Conservation (phyloP, 768 basidiomycete genomes). For the Arthromyces matolae region DNA sequence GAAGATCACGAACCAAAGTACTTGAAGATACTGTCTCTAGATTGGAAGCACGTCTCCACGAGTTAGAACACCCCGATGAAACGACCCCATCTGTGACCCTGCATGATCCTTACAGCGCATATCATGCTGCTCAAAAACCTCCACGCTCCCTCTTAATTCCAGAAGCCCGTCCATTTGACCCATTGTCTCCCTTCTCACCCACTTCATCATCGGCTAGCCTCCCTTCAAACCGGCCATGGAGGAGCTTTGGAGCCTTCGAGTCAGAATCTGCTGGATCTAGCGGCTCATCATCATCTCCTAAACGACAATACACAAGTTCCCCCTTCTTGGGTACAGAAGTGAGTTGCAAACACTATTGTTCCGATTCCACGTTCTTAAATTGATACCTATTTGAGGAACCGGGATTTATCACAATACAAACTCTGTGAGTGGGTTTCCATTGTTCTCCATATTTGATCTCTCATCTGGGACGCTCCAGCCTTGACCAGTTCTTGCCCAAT, state of each 20-base stretch:
- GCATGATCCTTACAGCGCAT: conserved; percentile 44
- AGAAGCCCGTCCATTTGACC: conserved; percentile 26
- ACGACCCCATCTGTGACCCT: conserved; percentile 45
- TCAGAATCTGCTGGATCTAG: conserved; percentile 43
- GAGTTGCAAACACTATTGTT: conserved; percentile 12
- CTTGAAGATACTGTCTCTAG: conserved; percentile 57
- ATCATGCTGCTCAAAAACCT: conserved; percentile 29
- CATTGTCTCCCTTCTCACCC: conserved; percentile 42
- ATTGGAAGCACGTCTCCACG: conserved; percentile 53
- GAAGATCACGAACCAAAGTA: conserved; percentile 54
- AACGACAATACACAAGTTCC: conserved; percentile 31
- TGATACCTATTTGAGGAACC: conserved; percentile 33
- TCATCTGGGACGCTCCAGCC: conserved; percentile 30
- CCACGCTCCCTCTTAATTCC: conserved; percentile 30
- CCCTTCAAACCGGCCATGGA: conserved; percentile 43
- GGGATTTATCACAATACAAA: conserved; percentile 32
- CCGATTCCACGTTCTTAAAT: background rate
- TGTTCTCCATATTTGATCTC: background rate
- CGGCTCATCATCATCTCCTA: conserved; percentile 37
- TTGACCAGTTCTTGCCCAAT: conserved; percentile 57
- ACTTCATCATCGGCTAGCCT: conserved; percentile 43
- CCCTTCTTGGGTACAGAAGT: conserved; percentile 40
- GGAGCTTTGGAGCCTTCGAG: conserved; percentile 33
- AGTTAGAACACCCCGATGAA: conserved; percentile 52
- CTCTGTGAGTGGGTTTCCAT: conserved; percentile 28